A percentile compares a stretch with the other conserved stretches of the same genome.
phyloP scores from a whole-genome alignment of 2,329 filamentous ascomycete species.

The Incumbomyces lentus region DNA sequence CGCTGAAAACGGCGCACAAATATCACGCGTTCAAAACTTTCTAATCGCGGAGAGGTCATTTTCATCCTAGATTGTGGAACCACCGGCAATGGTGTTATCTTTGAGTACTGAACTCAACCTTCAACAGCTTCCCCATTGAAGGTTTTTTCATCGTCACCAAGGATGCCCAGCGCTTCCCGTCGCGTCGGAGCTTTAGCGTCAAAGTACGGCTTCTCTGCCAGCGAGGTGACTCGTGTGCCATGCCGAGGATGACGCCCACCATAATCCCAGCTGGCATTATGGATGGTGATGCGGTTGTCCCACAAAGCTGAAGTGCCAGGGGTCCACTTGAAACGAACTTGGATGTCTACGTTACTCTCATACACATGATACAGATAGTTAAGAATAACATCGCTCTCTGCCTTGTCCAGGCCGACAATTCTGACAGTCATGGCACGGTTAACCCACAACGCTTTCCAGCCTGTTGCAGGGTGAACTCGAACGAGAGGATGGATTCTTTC shows the following conservation, averaged over 20 bases:
- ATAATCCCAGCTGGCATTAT: conserved; percentile 30
- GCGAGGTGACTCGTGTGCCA: conserved; percentile 59
- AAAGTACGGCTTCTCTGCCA: conserved; percentile 66
- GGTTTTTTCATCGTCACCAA: conserved; percentile 44
- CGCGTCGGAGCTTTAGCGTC: conserved; percentile 54
- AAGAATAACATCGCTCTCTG: conserved; percentile 19
- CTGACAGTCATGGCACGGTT: conserved; percentile 17
- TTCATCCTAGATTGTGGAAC: no score
- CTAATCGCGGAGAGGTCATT: no score
- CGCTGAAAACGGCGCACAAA: no score
- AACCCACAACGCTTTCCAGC: conserved; percentile 22
- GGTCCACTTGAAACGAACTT: conserved; percentile 20
- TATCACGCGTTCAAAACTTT: no score
- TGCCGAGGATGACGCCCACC: conserved; percentile 36
- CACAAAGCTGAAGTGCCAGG: conserved; percentile 18
- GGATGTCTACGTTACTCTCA: conserved; percentile 21
- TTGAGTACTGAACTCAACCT: no score
- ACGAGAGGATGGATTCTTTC: conserved; percentile 37
- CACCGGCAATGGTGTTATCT: no score
- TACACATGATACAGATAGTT: conserved; percentile 30
- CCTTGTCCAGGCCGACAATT: conserved; percentile 21
- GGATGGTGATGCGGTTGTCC: conserved; percentile 35
- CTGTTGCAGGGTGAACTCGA: conserved; percentile 38
- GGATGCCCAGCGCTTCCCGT: conserved; percentile 54
- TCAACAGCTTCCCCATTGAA: no score